Evolutionary conservation across 805 yeast species (phyloP).

Genomic region (Metschnikowia santaceciliae): DNA sequence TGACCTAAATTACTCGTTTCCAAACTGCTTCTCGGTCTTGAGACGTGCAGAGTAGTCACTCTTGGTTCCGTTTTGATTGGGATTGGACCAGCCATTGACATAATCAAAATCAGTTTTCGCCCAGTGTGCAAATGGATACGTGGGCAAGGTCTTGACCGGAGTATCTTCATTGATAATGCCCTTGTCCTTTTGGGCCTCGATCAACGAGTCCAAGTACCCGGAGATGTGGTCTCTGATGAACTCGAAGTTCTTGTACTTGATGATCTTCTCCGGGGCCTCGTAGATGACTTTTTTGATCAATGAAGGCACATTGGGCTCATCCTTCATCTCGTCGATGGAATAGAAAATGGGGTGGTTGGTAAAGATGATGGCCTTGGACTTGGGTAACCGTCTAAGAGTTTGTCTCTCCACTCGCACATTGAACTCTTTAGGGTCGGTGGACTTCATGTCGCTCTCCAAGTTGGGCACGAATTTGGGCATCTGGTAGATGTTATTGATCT

Average conservation of each 20-base stretch:
- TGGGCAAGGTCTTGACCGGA: constrained; percentile 53
- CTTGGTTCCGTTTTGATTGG: constrained; percentile 22
- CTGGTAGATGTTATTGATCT: constrained; percentile 54
- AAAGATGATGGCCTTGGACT: constrained; percentile 60
- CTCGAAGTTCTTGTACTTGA: constrained; percentile 61
- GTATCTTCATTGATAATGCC: constrained; percentile 54
- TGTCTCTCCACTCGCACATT: constrained; percentile 72
- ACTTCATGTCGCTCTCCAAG: constrained; percentile 24
- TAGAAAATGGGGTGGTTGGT: constrained; percentile 78
- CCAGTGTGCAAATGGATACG: constrained; percentile 66
- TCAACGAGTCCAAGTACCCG: constrained; percentile 53
- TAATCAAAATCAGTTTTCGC: constrained; percentile 38
- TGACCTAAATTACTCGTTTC: constrained; percentile 10
- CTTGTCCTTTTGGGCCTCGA: constrained; percentile 53
- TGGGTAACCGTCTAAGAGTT: constrained; percentile 64
- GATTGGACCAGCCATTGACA: constrained; percentile 39
- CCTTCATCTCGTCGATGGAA: constrained; percentile 73
- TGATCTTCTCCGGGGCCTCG: constrained; percentile 64
- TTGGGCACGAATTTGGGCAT: constrained; percentile 43
- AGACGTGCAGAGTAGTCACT: constrained; percentile 23
- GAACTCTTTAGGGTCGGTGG: constrained; percentile 49
- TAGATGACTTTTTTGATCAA: constrained; percentile 58
- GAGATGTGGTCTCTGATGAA: constrained; percentile 55
- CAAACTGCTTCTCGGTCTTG: constrained; percentile 17
- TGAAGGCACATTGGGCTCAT: constrained; percentile 75